Evolutionary conservation across 805 yeast genomes (phyloP), one percentile per base, ranked within the genome.

Genomic region (Candida alai): DNA sequence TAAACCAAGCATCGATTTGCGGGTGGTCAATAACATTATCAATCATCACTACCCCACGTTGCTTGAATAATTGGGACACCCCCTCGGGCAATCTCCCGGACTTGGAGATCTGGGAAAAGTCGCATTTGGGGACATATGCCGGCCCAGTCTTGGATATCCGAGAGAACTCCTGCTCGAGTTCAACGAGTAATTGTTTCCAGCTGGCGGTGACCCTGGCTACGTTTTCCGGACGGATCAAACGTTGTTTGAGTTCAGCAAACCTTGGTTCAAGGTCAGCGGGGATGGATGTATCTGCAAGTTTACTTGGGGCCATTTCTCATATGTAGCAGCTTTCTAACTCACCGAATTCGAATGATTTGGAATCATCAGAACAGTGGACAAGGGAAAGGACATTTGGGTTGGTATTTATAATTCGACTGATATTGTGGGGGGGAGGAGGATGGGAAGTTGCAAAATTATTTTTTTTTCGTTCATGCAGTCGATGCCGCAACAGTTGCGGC

Each of bases 101-200:
- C 32, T 40, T 41, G n/a, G n/a, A n/a, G 6, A 56, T 43, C 5
- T 44, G 51, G 7, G 36, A 26, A 40, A 50, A 56, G 5, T 45
- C 41, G 15, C 54, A 41, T 11, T 28, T 41, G 4, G 62, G 60
- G 37, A 56, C 42, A 19, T 39, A 42, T 1, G 34, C 17, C 13
- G 53, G 24, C 2, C 62, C 62, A 14, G 42, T 35, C 13, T 35
- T 33, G 2, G 44, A 35, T 17, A 56, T 54, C 12, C 28, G 41
- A 14, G 39, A 37, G 13, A 47, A 31, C 37, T 51, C 48, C 6
- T 38, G 34, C n/a, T 50, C 52, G 22, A 60, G 32, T 2, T 48
- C 51, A 16, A 32, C 37, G 15, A 54, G 44, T 15, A 58, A 37
- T 25, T 63, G 41, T 19, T 51, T 42, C 62, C 63, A 60, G 18